Evolutionary conservation across 441 rosid genomes (phyloP), one percentile per base, ranked within the genome.

Genomic region (Eutrema salsugineum): DNA sequence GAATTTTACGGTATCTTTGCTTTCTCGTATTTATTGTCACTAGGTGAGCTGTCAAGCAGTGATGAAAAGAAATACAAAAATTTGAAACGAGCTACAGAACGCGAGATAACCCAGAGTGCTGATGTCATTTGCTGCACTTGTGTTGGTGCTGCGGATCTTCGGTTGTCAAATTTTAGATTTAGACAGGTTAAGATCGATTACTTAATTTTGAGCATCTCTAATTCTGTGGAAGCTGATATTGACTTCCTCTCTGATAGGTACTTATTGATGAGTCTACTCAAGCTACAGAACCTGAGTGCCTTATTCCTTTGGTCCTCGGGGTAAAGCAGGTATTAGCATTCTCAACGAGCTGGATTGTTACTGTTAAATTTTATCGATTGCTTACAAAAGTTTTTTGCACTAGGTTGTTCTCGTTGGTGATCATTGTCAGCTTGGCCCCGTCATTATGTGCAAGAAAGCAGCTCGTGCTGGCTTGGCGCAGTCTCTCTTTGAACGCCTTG

Each of bases 371-470:
- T 35, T 55, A 53, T 66, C 32, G 36, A 39, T 56, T 66, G 33
- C 81, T 86, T 8, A 86, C 40, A 22, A 19, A 35, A 15, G 12
- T 28, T 44, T 47, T 77, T 42, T 82, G 53, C 64, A 5, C 71
- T 77, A 96, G 98, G 97, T 85, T 72, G 86, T 96, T 76, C 97
- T 96, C 80, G 99, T 96, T 67, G 99, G 99, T 77, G 99, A 96
- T 76, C 99, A 96, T 79, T 96, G 99, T 79, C 99, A 96, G 78
- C 99, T 96, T 77, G 99, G 99, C 75, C 99, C 99, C 3, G 99
- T 96, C 60, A 93, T 96, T 39, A 96, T 96, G 99, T 96, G 99
- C 90, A 96, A 96, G 80, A 96, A 96, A 90, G 99, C 98, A 38
- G 99, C 99, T 72, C 98, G 99, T 72, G 99, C 99, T 78, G 99